Evolutionary conservation across 441 rosid species (phyloP), one percentile per base, ranked within the genome.

Genomic region (Croton setiger): DNA sequence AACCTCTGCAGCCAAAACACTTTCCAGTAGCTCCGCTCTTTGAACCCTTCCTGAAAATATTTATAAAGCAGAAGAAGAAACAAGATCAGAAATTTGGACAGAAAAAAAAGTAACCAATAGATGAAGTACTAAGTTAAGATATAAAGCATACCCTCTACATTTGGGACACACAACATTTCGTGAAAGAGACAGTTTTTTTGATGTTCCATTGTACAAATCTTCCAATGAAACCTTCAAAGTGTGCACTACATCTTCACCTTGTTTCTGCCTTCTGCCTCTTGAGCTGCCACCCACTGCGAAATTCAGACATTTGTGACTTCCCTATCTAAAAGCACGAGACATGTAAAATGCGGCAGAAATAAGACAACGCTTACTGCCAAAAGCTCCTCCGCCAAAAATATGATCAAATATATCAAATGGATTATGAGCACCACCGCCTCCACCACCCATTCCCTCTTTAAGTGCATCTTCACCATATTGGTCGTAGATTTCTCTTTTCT

Each of bases 381-480:
- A 87, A 4, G 85, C 77, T 53, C 76, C 71, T 44, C 88, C 85
- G 60, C 94, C 92, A 63, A 91, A 93, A 85, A 93, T 84, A 9
- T 89, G 83, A 0, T 84, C 76, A 79, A 93, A 89, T 63, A 93
- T 85, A 68, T 93, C 97, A 63, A 87, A 93, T 1, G 97, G 98
- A 64, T 83, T 87, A 43, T 93, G 97, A 65, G n/a, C 64, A 9
- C 80, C 92, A 43, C 80, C 83, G 15, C 79, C 81, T 9, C 84
- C 86, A 48, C 92, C 88, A 3, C 91, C 91, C 96, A 90, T 88
- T 76, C 98, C 90, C 11, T 84, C 85, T 64, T 91, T 89, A 69
- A 93, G 93, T 8, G 89, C 98, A 75, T 88, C 98, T 80, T 91
- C 97, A 12, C 97, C 98, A 68, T 87, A 93, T 68, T 88, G 88